Conservation (phyloP, 2,329 filamentous ascomycete species). For the Cytospora paraplurivora region DNA sequence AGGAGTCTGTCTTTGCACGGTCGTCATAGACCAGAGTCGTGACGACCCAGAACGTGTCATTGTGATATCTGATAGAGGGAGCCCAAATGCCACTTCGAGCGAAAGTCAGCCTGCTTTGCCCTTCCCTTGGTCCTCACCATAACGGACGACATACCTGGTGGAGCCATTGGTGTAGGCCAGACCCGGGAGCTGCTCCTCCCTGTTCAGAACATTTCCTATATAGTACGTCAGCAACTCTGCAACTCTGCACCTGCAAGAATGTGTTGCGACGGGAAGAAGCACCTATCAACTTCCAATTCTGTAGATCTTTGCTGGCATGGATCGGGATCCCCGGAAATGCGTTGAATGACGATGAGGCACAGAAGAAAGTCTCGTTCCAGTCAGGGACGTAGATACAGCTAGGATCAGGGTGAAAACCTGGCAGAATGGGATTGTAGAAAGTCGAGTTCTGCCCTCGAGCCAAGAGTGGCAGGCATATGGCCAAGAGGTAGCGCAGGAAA, state of each 20-base stretch:
- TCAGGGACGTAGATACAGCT: slow-evolving; percentile 44
- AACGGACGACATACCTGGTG: slow-evolving; percentile 32
- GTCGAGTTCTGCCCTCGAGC: slow-evolving; percentile 32
- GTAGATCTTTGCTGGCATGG: slow-evolving; percentile 47
- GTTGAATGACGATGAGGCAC: slow-evolving; percentile 47
- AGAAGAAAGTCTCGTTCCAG: slow-evolving; percentile 45
- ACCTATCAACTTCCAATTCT: slow-evolving; percentile 44
- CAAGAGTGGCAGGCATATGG: not conserved
- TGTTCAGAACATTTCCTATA: slow-evolving; percentile 41
- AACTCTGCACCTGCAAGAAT: not conserved
- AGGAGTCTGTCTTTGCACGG: slow-evolving; percentile 37
- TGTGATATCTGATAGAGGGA: slow-evolving; percentile 36
- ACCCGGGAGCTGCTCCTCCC: slow-evolving; percentile 40
- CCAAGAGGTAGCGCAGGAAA: not conserved
- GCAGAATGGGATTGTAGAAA: slow-evolving; percentile 44
- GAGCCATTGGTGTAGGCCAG: slow-evolving; percentile 38
- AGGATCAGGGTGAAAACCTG: slow-evolving; percentile 48
- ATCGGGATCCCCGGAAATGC: slow-evolving; percentile 49
- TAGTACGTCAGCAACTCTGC: not conserved
- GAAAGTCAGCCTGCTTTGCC: not conserved
- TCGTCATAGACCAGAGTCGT: slow-evolving; percentile 41
- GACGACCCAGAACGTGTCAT: slow-evolving; percentile 37
- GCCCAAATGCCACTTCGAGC: slow-evolving; percentile 39
- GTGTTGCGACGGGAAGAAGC: no score
- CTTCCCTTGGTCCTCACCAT: not conserved